A percentile compares a stretch with the other conserved stretches of the same genome.
Evolutionary conservation across 768 basidiomycete genomes (phyloP).

Genomic region (Sarcomyxa edulis): DNA sequence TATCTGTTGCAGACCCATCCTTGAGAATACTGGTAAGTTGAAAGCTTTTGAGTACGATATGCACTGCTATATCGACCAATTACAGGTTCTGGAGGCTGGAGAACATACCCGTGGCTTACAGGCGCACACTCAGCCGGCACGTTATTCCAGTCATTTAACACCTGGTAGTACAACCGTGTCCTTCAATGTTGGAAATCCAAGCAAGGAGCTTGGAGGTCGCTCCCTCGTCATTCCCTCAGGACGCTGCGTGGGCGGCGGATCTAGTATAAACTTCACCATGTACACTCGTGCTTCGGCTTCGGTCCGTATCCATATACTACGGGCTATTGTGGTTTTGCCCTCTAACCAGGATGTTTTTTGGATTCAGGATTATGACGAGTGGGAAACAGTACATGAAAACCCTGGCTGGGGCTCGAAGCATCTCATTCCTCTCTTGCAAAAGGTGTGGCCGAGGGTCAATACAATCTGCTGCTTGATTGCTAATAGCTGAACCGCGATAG

Average conservation of each 20-base stretch:
- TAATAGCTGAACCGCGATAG: slow-evolving; percentile 11
- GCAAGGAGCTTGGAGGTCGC: slow-evolving; percentile 27
- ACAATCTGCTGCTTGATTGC: neutral
- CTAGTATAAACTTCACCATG: slow-evolving; percentile 37
- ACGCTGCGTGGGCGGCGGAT: slow-evolving; percentile 40
- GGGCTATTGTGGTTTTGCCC: slow-evolving; percentile 56
- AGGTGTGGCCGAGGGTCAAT: slow-evolving; percentile 21
- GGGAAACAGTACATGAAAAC: slow-evolving; percentile 33
- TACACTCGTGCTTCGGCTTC: slow-evolving; percentile 39
- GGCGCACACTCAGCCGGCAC: slow-evolving; percentile 34
- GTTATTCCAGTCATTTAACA: slow-evolving; percentile 25
- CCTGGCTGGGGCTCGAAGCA: slow-evolving; percentile 38
- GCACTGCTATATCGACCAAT: neutral
- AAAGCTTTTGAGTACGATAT: slow-evolving; percentile 21
- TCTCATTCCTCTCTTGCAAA: slow-evolving; percentile 36
- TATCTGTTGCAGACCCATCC: slow-evolving; percentile 45
- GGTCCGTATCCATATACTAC: too few species aligned
- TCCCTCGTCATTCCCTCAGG: slow-evolving; percentile 24
- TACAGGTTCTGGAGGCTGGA: slow-evolving; percentile 38
- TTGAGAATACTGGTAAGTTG: slow-evolving; percentile 47
- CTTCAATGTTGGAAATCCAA: slow-evolving; percentile 25
- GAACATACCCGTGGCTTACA: slow-evolving; percentile 27
- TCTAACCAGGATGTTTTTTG: slow-evolving; percentile 50
- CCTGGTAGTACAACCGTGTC: slow-evolving; percentile 29
- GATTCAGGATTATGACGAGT: slow-evolving; percentile 45